phyloP scores from a whole-genome alignment of 768 basidiomycete species.

The Russula lepida region DNA sequence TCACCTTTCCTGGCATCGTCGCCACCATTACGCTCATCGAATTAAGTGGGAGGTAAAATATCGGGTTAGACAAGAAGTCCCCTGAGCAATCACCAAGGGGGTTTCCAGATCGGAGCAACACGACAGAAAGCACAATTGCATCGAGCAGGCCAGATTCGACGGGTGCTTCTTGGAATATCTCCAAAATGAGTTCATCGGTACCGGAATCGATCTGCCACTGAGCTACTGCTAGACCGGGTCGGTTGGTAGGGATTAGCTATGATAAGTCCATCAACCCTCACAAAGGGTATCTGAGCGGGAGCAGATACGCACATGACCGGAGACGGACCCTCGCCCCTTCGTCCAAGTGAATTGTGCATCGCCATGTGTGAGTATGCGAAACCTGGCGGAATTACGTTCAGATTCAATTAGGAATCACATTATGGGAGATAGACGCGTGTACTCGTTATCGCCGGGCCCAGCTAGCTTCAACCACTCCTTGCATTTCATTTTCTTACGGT shows the following conservation, averaged over 20 bases:
- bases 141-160: neutral
- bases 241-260: slow-evolving; percentile 4
- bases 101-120: slow-evolving; percentile 3
- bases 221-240: slow-evolving; percentile 1
- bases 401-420: neutral
- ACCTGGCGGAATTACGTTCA: neutral
- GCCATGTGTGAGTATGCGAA: slow-evolving; percentile 2
- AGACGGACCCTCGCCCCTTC: neutral
- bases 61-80: neutral
- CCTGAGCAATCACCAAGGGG: neutral
- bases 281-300: neutral
- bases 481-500: slow-evolving; percentile 1
- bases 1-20: too few species aligned
- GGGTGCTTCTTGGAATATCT: slow-evolving; percentile 1
- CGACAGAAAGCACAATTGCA: slow-evolving; percentile 3
- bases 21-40: too few species aligned
- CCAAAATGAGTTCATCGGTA: neutral
- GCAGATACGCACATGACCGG: slow-evolving; percentile 1
- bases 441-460: slow-evolving; percentile 1
- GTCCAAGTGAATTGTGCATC: slow-evolving; percentile 2
- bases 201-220: neutral
- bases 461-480: slow-evolving; percentile 3
- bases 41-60: too few species aligned
- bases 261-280: neutral
- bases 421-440: neutral